phyloP scores from a whole-genome alignment of 1,284 basidiomycete species.

The Rhodotorula sp. region DNA sequence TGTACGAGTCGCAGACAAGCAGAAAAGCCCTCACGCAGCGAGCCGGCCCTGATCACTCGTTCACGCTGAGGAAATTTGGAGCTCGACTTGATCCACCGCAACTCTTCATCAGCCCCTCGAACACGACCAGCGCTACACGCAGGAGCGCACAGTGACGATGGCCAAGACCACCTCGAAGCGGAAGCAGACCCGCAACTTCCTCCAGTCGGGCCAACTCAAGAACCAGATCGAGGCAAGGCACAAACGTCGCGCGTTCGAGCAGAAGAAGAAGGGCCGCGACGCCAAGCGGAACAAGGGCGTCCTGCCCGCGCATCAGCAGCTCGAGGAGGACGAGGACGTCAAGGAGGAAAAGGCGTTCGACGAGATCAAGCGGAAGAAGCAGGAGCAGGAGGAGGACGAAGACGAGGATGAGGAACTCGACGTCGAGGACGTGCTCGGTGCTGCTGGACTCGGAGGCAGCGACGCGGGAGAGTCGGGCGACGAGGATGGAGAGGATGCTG shows the following conservation, averaged over 20 bases:
- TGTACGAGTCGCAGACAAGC: too few relatives aligned
- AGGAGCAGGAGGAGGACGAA: conserved; percentile 49
- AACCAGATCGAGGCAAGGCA: conserved; percentile 64
- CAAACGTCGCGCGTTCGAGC: conserved; percentile 70
- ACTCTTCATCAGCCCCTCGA: too few relatives aligned
- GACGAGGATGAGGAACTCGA: conserved; percentile 52
- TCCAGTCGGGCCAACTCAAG: conserved; percentile 78
- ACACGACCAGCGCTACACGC: not conserved
- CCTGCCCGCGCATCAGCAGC: conserved; percentile 19
- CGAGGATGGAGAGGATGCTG: conserved; percentile 47
- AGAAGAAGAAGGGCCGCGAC: conserved; percentile 48
- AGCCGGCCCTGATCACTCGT: too few relatives aligned
- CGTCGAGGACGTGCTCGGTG: conserved; percentile 77
- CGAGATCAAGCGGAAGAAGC: conserved; percentile 51
- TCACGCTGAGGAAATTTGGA: too few relatives aligned
- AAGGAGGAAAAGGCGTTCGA: conserved; percentile 43
- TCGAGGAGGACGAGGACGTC: conserved; percentile 39
- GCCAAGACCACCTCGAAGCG: conserved; percentile 56
- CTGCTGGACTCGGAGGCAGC: conserved; percentile 63
- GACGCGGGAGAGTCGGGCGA: conserved; percentile 45
- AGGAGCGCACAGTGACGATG: not conserved
- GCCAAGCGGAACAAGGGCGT: conserved; percentile 35
- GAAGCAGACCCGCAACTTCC: conserved; percentile 82
- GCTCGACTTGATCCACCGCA: too few relatives aligned
- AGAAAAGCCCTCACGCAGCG: too few relatives aligned